Conservation (phyloP, 306 rosid species). For the Gleditsia sinensis region DNA sequence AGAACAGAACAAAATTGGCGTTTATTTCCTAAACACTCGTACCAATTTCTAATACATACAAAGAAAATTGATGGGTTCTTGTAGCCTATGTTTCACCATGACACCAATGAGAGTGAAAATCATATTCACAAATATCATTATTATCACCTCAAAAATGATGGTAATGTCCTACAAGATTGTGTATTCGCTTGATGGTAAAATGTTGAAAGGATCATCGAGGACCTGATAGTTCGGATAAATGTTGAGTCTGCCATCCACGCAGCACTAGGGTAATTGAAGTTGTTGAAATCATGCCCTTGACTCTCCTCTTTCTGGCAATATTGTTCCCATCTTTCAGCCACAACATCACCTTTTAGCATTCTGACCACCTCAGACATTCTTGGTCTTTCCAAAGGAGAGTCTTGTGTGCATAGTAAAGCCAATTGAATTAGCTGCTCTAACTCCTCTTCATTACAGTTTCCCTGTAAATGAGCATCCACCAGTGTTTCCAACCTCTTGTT, state of each 20-base stretch:
- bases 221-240: slow-evolving; percentile 76
- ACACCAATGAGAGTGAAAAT: slow-evolving; percentile 40
- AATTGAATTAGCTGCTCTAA: slow-evolving; percentile 75
- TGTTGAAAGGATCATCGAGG: slow-evolving; percentile 63
- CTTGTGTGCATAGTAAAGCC: slow-evolving; percentile 81
- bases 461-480: no score
- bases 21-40: no score
- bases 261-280: slow-evolving; percentile 28
- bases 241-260: slow-evolving; percentile 72
- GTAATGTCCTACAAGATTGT: slow-evolving; percentile 35
- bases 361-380: slow-evolving; percentile 89
- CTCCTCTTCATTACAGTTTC: no score
- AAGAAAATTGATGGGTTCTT: slow-evolving; percentile 40
- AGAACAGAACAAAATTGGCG: no score
- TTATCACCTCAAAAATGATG: slow-evolving; percentile 40
- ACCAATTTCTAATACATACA: no score
- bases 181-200: slow-evolving; percentile 21
- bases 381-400: slow-evolving; percentile 71
- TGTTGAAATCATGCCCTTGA: slow-evolving; percentile 57
- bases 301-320: slow-evolving; percentile 74
- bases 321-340: slow-evolving; percentile 83
- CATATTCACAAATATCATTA: slow-evolving; percentile 58
- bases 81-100: slow-evolving; percentile 38
- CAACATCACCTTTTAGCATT: no score
- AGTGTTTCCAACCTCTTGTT: slow-evolving; percentile 68